phyloP scores from a whole-genome alignment of 2,329 filamentous ascomycete species.

The Chaetothyriales sp. region DNA sequence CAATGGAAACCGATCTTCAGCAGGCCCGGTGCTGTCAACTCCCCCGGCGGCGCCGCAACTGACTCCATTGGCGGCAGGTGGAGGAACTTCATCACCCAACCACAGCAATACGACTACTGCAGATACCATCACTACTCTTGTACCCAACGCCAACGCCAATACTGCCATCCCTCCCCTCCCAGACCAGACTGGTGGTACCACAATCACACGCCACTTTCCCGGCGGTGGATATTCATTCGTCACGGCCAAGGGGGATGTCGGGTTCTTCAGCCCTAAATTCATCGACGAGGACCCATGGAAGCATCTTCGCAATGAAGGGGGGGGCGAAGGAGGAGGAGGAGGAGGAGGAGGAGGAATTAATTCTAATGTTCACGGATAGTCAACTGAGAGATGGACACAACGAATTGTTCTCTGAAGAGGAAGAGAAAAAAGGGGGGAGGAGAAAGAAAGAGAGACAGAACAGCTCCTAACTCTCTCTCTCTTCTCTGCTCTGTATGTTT shows the following conservation, averaged over 20 bases:
- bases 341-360: background rate
- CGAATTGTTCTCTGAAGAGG: no score
- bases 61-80: no score
- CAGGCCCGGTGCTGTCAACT: no score
- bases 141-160: no score
- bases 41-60: no score
- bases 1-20: no score
- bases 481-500: no score
- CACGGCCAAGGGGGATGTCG: conserved; percentile 14
- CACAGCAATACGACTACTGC: no score
- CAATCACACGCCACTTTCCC: conserved; percentile 3
- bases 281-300: conserved; percentile 15
- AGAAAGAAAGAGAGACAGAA: background rate
- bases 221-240: conserved; percentile 8
- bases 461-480: background rate
- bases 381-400: no score
- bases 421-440: background rate
- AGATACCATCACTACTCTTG: no score
- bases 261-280: conserved; percentile 17
- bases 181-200: background rate
- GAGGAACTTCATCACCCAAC: no score
- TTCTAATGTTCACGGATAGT: background rate
- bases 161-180: background rate
- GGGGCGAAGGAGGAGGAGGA: background rate
- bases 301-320: conserved; percentile 1